Conservation (phyloP, 176 grass and related monocot species). For the Cenchrus fungigraminus region DNA sequence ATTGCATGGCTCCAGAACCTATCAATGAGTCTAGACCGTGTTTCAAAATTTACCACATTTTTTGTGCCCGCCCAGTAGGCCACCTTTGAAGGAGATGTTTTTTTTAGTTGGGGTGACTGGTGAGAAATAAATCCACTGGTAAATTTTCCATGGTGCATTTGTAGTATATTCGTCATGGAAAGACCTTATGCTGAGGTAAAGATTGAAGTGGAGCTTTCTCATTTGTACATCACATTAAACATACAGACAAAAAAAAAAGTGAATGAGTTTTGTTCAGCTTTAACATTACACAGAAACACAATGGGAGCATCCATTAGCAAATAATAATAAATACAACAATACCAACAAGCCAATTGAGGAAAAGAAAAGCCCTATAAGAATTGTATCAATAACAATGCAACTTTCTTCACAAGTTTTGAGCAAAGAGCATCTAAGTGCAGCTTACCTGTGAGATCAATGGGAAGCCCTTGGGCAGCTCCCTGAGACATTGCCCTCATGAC, state of each 20-base stretch:
- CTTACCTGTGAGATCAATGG: constrained; percentile 88
- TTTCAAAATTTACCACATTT: neutral
- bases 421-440: neutral
- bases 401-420: neutral
- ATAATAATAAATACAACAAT: neutral
- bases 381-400: neutral
- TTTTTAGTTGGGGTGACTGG: neutral
- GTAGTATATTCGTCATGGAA: neutral
- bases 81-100: neutral
- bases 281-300: neutral
- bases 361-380: neutral
- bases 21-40: neutral
- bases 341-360: neutral
- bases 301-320: neutral
- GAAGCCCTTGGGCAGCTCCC: constrained; percentile 52
- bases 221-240: neutral
- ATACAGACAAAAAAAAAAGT: neutral
- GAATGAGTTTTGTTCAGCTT: neutral
- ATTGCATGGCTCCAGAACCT: neutral
- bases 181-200: neutral
- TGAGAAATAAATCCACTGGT: neutral
- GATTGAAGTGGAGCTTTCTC: neutral
- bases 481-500: constrained; percentile 70
- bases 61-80: too few relatives aligned
- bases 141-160: neutral